Conservation (phyloP, 331 rosid species). For the Erythrophleum ivorense region DNA sequence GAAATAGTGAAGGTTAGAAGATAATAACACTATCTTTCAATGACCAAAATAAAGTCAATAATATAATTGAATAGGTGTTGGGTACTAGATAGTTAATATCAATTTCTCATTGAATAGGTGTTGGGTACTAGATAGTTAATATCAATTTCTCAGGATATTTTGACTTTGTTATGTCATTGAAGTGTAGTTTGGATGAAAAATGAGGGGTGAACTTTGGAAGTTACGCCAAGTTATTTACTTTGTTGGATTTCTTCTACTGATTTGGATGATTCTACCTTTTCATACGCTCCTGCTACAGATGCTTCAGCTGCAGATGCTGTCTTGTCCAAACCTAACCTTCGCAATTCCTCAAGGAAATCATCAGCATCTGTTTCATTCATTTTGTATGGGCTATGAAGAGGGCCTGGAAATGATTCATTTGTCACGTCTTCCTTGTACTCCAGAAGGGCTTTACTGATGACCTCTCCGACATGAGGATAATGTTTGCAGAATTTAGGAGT, state of each 20-base stretch:
- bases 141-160: no score
- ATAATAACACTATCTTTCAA: no score
- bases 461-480: conserved; percentile 66
- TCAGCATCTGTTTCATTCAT: conserved; percentile 54
- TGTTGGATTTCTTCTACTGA: background rate
- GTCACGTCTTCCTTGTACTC: conserved; percentile 75
- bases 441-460: conserved; percentile 63
- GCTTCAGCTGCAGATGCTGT: conserved; percentile 68
- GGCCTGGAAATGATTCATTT: conserved; percentile 68
- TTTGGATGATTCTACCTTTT: conserved; percentile 47
- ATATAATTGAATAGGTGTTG: no score
- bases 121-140: no score
- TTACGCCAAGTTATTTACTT: conserved; percentile 23
- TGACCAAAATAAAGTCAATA: no score
- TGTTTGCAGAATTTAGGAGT: conserved; percentile 77
- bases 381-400: conserved; percentile 70
- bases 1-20: no score
- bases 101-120: no score
- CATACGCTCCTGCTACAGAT: conserved; percentile 47
- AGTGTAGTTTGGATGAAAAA: conserved; percentile 11
- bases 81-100: no score
- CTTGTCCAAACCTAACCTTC: conserved; percentile 62
- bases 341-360: conserved; percentile 65
- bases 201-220: background rate
- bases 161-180: background rate